These are phyloP conservation scores for Aspergillus japonicus DNA, from an alignment of 2,329 filamentous ascomycete species.

Conservation along the genomic window DNA sequence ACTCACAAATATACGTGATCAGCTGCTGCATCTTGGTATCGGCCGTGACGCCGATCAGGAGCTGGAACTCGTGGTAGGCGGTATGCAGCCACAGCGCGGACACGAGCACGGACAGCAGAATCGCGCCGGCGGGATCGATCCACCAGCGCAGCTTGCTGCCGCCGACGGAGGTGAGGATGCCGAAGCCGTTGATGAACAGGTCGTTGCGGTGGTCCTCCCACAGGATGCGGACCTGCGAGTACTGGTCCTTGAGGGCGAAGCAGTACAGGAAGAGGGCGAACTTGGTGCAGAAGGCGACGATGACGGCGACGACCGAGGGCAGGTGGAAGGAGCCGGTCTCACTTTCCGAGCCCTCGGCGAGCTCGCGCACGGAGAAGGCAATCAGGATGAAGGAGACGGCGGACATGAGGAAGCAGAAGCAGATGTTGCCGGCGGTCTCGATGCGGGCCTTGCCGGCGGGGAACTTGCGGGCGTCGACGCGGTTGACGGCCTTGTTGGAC, in stretches of 20 bases:
- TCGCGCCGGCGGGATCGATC: constrained; percentile 90
- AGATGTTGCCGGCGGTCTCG: constrained; percentile 92
- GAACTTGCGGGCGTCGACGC: constrained; percentile 81
- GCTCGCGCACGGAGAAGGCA: constrained; percentile 75
- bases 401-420: constrained; percentile 95
- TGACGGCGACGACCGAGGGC: constrained; percentile 80
- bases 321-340: constrained; percentile 69
- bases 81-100: constrained; percentile 78
- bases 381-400: constrained; percentile 89
- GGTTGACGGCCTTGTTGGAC: constrained; percentile 81
- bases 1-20: constrained; percentile 84
- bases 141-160: constrained; percentile 88
- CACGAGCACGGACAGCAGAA: constrained; percentile 77
- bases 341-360: constrained; percentile 52
- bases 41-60: constrained; percentile 86
- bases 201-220: constrained; percentile 99
- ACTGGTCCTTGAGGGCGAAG: constrained; percentile 84
- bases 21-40: constrained; percentile 84
- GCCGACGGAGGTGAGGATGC: constrained; percentile 86
- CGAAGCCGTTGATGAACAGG: constrained; percentile 92
- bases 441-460: constrained; percentile 91
- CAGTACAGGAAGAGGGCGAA: constrained; percentile 84
- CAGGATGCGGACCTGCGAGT: constrained; percentile 85
- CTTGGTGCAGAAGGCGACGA: constrained; percentile 81
- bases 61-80: constrained; percentile 82